Conservation (phyloP, 208 protist species). For the Trypanosoma cruzi region DNA sequence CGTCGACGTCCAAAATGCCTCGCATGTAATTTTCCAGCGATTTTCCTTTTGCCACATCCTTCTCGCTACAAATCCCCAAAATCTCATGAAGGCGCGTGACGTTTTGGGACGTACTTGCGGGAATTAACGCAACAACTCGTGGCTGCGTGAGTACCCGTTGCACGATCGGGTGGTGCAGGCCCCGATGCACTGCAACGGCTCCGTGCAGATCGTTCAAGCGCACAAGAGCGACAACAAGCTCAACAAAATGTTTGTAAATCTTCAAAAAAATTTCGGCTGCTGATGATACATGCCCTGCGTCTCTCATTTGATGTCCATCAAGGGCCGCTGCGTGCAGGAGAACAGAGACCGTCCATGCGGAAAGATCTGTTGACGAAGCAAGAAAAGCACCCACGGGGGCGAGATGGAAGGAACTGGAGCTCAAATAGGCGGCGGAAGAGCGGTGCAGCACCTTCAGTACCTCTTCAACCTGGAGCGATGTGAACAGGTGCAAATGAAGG, state of each 20-base stretch:
- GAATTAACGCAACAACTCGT: constrained; percentile 6
- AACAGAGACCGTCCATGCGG: constrained; percentile 47
- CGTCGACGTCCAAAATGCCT: constrained; percentile 39
- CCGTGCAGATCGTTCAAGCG: constrained; percentile 62
- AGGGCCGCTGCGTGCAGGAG: constrained; percentile 54
- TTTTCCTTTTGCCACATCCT: constrained; percentile 1
- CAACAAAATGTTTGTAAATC: constrained; percentile 29
- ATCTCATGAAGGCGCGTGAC: constrained; percentile 33
- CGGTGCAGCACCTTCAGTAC: constrained; percentile 34
- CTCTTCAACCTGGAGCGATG: constrained; percentile 40
- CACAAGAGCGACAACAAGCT: constrained; percentile 53
- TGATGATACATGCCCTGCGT: background rate
- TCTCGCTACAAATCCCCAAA: constrained; percentile 17
- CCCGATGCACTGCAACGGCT: constrained; percentile 42
- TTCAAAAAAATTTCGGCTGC: background rate
- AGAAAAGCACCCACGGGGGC: constrained; percentile 48
- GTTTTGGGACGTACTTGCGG: constrained; percentile 28
- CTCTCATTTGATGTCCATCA: constrained; percentile 26
- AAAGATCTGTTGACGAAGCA: constrained; percentile 40
- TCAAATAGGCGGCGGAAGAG: constrained; percentile 34
- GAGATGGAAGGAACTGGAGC: constrained; percentile 30
- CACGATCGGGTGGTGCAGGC: constrained; percentile 49
- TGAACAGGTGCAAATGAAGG: constrained; percentile 48
- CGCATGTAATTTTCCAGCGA: constrained; percentile 44
- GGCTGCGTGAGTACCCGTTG: constrained; percentile 29